A percentile compares a stretch with the other conserved stretches of the same genome.
These are phyloP conservation scores for Chrysosporium keratinophilum DNA, from an alignment of 2,329 filamentous ascomycete genomes.

Conservation along the genomic window DNA sequence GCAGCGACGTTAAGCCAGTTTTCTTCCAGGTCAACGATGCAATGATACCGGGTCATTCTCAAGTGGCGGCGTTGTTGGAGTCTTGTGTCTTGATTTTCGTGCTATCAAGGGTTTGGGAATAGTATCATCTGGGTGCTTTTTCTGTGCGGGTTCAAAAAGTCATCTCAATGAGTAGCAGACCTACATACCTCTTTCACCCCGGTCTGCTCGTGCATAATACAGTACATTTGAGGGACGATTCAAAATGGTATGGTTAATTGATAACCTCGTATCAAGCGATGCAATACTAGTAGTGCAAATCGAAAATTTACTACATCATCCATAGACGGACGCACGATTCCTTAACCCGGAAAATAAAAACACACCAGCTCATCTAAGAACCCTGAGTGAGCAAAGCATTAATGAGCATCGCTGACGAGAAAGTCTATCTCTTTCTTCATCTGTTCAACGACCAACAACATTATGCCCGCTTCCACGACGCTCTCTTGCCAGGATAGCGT, in stretches of 20 bases:
- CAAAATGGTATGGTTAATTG: no score
- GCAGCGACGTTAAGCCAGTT: conserved; percentile 29
- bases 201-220: no score
- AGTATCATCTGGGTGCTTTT: neutral
- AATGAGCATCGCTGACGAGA: neutral
- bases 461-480: conserved; percentile 2
- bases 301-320: no score
- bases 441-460: neutral
- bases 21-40: conserved; percentile 11
- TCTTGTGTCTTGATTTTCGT: neutral
- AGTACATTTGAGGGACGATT: no score
- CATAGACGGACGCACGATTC: no score
- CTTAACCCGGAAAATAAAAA: no score
- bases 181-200: no score
- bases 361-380: no score
- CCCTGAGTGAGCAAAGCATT: no score
- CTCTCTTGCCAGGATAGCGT: conserved; percentile 32
- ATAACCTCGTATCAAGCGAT: no score
- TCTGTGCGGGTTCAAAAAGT: conserved; percentile 1
- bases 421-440: conserved; percentile 4
- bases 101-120: neutral
- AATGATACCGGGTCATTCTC: conserved; percentile 5
- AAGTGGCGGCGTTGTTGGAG: conserved; percentile 7
- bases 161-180: neutral
- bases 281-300: no score